Evolutionary conservation across 2,329 filamentous ascomycete species (phyloP), one percentile per base, ranked within the genome.

Genomic region (Pseudopithomyces maydicus): DNA sequence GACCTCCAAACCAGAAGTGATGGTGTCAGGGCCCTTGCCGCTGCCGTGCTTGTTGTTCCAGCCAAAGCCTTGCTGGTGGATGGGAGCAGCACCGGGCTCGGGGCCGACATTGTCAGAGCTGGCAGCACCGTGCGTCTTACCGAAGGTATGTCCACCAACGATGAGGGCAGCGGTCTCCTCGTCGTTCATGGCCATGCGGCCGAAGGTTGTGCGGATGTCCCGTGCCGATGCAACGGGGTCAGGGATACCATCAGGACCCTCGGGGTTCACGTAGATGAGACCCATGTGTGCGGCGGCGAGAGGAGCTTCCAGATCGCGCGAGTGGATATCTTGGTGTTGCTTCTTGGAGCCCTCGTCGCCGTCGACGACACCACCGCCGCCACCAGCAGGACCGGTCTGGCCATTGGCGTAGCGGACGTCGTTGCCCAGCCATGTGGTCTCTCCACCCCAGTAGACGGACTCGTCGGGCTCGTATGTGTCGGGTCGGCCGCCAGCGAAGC

Each of bases 171-270:
- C 90, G 0, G 90, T 93, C 81, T 93, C 90, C 77, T 90, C 87
- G 71, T 92, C 89, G 71, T 90, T 86, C 90, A 93, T 92, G 59
- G 87, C 90, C 90, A 93, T 92, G 74, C 89, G 89, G 61, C 82
- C 82, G 66, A 92, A 93, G 17, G 90, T 91, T 56, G 81, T 83
- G 62, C 89, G 88, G 71, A 92, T 92, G 68, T 93, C 90, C 55
- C 82, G 77, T 41, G 86, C 90, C 1, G 90, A 83, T 14, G 88
- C 87, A 39, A 88, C 75, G 19, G 89, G 87, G 70, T 92, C 89
- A 2, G 89, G 88, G 54, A 84, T 84, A 58, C 86, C 89, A 65
- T 92, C 87, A 26, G 90, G 90, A 7, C 90, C 70, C 75, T 92
- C 88, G 2, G 90, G 90, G 79, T 93, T 92, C 59, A 92, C 89